A percentile compares a stretch with the other conserved stretches of the same genome.
Evolutionary conservation across 2,329 filamentous ascomycete species (phyloP).

Genomic region (Penicillium sp.): DNA sequence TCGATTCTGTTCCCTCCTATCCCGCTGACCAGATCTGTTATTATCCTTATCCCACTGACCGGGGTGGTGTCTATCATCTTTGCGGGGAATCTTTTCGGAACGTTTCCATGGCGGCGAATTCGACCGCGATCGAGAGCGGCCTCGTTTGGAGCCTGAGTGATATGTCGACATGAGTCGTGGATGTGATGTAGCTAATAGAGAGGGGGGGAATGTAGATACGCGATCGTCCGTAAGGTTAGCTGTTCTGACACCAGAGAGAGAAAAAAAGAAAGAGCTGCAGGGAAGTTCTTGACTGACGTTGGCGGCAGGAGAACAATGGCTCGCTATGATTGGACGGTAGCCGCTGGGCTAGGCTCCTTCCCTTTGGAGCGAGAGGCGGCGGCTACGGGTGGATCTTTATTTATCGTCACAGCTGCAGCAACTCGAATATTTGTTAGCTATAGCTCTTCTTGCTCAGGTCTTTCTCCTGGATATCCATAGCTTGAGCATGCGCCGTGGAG

Average conservation of each 20-base stretch:
- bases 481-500: background rate
- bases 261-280: background rate
- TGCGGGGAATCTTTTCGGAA: slow-evolving; percentile 34
- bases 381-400: slow-evolving; percentile 8
- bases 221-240: background rate
- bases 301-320: slow-evolving; percentile 3
- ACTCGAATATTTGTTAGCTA: background rate
- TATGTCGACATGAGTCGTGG: slow-evolving; percentile 28
- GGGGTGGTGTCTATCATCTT: slow-evolving; percentile 28
- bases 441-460: background rate
- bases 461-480: background rate
- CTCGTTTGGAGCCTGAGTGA: slow-evolving; percentile 35
- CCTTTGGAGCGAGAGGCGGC: background rate
- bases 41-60: slow-evolving; percentile 18
- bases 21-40: slow-evolving; percentile 22
- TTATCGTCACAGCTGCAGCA: background rate
- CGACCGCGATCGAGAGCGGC: slow-evolving; percentile 35
- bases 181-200: background rate
- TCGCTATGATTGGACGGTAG: slow-evolving; percentile 17
- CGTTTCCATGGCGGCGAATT: slow-evolving; percentile 35
- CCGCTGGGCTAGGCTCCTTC: slow-evolving; percentile 16
- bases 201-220: background rate
- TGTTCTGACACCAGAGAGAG: background rate
- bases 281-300: slow-evolving; percentile 5
- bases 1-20: slow-evolving; percentile 43